A percentile compares a stretch with the other conserved stretches of the same genome.
phyloP scores from a whole-genome alignment of 2,329 filamentous ascomycete species.

The Septoria linicola region DNA sequence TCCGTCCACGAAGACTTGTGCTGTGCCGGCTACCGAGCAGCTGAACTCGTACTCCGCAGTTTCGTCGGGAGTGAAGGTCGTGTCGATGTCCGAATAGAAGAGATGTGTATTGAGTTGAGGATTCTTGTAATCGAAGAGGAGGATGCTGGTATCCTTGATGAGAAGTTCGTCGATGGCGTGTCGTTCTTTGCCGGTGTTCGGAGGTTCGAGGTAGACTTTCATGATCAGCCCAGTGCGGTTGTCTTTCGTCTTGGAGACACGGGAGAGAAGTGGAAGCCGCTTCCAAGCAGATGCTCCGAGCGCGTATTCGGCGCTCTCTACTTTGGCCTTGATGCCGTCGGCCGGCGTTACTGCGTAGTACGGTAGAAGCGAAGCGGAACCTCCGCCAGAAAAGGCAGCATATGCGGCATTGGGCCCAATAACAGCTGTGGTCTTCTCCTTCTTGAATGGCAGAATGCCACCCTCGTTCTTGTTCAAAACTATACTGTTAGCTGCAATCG shows the following conservation, averaged over 20 bases:
- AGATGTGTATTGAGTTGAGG: slow-evolving; percentile 37
- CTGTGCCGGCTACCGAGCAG: slow-evolving; percentile 64
- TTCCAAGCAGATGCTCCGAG: slow-evolving; percentile 34
- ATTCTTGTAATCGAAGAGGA: slow-evolving; percentile 55
- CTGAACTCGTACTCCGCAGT: slow-evolving; percentile 64
- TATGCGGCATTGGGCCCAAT: slow-evolving; percentile 74
- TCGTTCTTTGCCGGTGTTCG: slow-evolving; percentile 42
- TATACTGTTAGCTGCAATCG: slow-evolving; percentile 32
- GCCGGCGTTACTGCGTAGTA: slow-evolving; percentile 38
- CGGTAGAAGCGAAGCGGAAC: slow-evolving; percentile 36
- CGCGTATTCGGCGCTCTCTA: slow-evolving; percentile 26
- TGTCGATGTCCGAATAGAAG: slow-evolving; percentile 52
- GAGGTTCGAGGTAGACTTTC: slow-evolving; percentile 50
- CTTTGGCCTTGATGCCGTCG: slow-evolving; percentile 33
- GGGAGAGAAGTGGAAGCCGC: slow-evolving; percentile 32
- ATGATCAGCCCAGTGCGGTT: slow-evolving; percentile 31
- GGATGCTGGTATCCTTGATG: slow-evolving; percentile 42
- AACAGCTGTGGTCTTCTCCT: slow-evolving; percentile 67
- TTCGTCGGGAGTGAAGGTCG: slow-evolving; percentile 59
- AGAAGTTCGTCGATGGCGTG: slow-evolving; percentile 53
- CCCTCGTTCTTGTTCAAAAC: slow-evolving; percentile 65
- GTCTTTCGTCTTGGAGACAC: slow-evolving; percentile 24
- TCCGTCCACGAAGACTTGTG: slow-evolving; percentile 63
- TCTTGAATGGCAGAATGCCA: slow-evolving; percentile 62
- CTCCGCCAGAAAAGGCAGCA: slow-evolving; percentile 51